phyloP scores from a whole-genome alignment of 78 protist genomes.

The Dictyostelium firmibasis region DNA sequence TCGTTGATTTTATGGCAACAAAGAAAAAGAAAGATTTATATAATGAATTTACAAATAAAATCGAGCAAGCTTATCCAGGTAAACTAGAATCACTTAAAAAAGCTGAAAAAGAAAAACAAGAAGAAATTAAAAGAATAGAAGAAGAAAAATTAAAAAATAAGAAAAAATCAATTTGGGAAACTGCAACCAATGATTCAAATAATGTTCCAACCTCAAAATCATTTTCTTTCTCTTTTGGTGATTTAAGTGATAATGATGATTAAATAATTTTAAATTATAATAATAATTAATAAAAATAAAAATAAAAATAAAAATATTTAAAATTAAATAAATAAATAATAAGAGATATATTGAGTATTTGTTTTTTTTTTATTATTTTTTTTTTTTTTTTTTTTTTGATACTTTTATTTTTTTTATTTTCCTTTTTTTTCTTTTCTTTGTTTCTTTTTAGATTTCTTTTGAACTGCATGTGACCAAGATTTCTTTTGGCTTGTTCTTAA shows the following conservation, averaged over 20 bases:
- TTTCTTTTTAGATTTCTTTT: constrained; percentile 38
- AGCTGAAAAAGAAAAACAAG: neutral
- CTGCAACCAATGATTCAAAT: neutral
- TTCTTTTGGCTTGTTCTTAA: constrained; percentile 36
- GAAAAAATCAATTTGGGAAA: constrained; percentile 50
- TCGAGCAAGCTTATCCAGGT: constrained; percentile 43
- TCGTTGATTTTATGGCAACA: constrained; percentile 45
- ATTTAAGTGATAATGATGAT: neutral
- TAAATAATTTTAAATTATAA: too few relatives aligned
- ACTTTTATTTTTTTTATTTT: neutral
- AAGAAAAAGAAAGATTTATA: constrained; percentile 55
- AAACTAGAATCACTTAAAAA: neutral
- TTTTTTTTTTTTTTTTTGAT: neutral
- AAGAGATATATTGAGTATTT: too few relatives aligned
- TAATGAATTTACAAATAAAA: neutral
- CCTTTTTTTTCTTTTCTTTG: constrained; percentile 32
- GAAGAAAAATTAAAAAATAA: constrained; percentile 1
- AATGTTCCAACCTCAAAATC: neutral
- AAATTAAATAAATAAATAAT: neutral
- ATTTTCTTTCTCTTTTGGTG: constrained; percentile 29
- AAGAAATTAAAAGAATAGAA: neutral
- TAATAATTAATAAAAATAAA: too few relatives aligned
- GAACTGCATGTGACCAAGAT: constrained; percentile 33
- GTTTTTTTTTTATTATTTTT: neutral
- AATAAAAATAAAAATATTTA: neutral